Evolutionary conservation across 352 stramenopile genomes (phyloP).

Genomic region (Globisporangium cystogenes): DNA sequence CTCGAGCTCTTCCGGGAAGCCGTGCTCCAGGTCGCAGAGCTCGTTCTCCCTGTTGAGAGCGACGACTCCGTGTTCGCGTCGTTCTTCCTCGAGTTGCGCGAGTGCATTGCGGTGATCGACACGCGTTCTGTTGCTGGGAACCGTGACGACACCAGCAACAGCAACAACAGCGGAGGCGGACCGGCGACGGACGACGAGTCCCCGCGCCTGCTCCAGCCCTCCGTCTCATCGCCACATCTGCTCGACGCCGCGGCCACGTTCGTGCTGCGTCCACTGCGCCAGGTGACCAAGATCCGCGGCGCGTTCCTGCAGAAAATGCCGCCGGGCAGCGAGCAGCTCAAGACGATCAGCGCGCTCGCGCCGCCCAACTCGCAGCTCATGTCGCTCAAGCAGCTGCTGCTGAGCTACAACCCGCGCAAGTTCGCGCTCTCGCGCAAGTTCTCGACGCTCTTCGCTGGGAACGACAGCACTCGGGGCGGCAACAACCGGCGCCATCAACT

Average conservation of each 20-base stretch:
- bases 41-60: slow-evolving; percentile 60
- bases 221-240: slow-evolving; percentile 6
- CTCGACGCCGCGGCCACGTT: slow-evolving; percentile 9
- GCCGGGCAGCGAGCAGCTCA: slow-evolving; percentile 37
- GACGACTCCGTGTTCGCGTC: slow-evolving; percentile 26
- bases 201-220: not conserved
- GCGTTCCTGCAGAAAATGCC: slow-evolving; percentile 52
- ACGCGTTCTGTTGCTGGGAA: not conserved
- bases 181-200: not conserved
- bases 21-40: slow-evolving; percentile 51
- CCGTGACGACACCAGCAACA: not conserved
- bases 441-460: slow-evolving; percentile 24
- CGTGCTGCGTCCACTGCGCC: slow-evolving; percentile 26
- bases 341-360: slow-evolving; percentile 34
- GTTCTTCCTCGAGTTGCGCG: slow-evolving; percentile 59
- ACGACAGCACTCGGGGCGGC: not conserved
- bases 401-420: slow-evolving; percentile 71
- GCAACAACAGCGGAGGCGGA: not conserved
- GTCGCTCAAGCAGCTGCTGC: slow-evolving; percentile 72
- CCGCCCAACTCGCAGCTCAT: slow-evolving; percentile 43
- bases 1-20: slow-evolving; percentile 51
- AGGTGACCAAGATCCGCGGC: slow-evolving; percentile 46
- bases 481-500: not conserved
- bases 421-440: slow-evolving; percentile 63
- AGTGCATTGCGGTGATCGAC: slow-evolving; percentile 25